A percentile compares a stretch with the other conserved stretches of the same genome.
phyloP scores from a whole-genome alignment of 495 filamentous ascomycete species.

The Trichoderma reesei region DNA sequence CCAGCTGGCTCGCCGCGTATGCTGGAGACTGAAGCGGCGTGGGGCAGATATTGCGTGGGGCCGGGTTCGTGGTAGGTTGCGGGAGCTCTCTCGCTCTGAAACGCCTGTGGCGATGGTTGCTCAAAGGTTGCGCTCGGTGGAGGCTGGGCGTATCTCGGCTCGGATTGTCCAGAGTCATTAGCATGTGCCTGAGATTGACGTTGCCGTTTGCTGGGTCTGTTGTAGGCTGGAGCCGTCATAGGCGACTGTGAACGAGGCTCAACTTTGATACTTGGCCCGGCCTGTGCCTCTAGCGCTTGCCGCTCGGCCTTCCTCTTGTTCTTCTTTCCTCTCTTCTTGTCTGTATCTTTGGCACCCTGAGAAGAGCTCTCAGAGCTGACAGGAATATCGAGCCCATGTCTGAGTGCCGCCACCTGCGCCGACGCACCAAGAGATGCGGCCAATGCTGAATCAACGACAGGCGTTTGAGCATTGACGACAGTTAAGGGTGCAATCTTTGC shows the following conservation, averaged over 20 bases:
- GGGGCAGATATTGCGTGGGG: background rate
- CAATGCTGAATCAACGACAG: conserved; percentile 31
- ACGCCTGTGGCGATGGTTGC: background rate
- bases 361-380: conserved; percentile 45
- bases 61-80: background rate
- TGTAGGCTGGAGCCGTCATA: conserved; percentile 43
- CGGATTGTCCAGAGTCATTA: conserved; percentile 29
- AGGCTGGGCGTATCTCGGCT: conserved; percentile 25
- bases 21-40: background rate
- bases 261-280: conserved; percentile 64
- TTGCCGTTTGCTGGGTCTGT: conserved; percentile 41
- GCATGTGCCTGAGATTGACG: conserved; percentile 33
- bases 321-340: conserved; percentile 37
- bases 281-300: conserved; percentile 27
- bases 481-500: conserved; percentile 68
- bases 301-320: conserved; percentile 40
- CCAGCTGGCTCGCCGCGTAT: background rate
- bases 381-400: conserved; percentile 30
- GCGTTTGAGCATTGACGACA: conserved; percentile 43
- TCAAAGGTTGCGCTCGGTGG: conserved; percentile 11
- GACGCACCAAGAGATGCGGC: conserved; percentile 12
- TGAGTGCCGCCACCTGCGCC: conserved; percentile 39
- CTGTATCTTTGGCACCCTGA: conserved; percentile 26
- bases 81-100: background rate
- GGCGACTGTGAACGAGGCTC: conserved; percentile 81